Percentiles rank a stretch among this genome's conserved stretches.
These are phyloP conservation scores for Salix exigua DNA, from an alignment of 345 rosid genomes.

Conservation along the genomic window DNA sequence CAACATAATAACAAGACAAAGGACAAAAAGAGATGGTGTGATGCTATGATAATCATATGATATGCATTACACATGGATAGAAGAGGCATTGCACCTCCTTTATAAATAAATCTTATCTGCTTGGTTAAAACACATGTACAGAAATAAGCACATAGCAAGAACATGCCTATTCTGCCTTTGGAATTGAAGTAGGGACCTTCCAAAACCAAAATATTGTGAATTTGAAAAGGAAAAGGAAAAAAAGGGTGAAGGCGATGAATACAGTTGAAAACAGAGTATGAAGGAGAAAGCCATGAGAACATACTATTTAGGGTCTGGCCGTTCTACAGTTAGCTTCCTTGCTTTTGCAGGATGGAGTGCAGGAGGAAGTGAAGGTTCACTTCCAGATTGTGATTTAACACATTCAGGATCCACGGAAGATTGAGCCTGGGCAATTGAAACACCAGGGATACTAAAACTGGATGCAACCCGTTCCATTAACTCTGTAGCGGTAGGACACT, in stretches of 20 bases:
- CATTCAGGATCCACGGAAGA: slow-evolving; percentile 25
- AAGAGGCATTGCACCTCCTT: background rate
- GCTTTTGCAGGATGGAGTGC: slow-evolving; percentile 27
- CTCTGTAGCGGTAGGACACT: slow-evolving; percentile 27
- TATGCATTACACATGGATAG: background rate
- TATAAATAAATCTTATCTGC: background rate
- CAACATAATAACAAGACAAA: background rate
- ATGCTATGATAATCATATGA: too few relatives aligned
- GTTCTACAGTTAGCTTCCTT: slow-evolving; percentile 18
- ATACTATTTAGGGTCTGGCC: slow-evolving; percentile 21
- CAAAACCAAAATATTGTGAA: background rate
- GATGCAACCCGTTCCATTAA: slow-evolving; percentile 30
- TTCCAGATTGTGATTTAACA: slow-evolving; percentile 19
- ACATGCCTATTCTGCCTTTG: background rate
- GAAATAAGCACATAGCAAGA: background rate
- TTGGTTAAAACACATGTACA: slow-evolving; percentile 1
- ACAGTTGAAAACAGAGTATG: background rate
- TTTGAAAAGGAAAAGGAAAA: background rate
- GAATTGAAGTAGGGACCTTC: background rate
- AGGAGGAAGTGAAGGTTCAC: slow-evolving; percentile 15
- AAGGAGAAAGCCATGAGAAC: background rate
- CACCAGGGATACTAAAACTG: slow-evolving; percentile 19
- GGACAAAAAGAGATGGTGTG: background rate
- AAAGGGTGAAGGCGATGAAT: background rate
- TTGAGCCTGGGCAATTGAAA: slow-evolving; percentile 24